Percentiles rank a stretch among this genome's conserved stretches.
Conservation (phyloP, 148 eudicot species). For the Vaccinium myrtillus region DNA sequence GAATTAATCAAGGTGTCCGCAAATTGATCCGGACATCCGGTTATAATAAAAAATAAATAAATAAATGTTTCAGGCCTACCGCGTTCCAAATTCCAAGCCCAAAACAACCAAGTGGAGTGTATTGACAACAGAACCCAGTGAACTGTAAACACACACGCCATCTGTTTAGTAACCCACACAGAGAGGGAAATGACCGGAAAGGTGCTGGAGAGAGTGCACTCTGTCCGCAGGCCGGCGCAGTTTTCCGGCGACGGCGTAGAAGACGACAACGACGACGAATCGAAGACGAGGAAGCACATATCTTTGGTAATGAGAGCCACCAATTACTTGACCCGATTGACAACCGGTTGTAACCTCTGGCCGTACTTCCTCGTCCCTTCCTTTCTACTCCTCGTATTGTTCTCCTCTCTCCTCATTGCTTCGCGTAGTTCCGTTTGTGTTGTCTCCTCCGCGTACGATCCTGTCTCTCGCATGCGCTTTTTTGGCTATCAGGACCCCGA, state of each 20-base stretch:
- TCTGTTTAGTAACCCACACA: too few species aligned
- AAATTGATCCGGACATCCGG: too few species aligned
- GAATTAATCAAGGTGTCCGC: too few species aligned
- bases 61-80: too few species aligned
- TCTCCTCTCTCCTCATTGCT: slow-evolving; percentile 42
- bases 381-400: slow-evolving; percentile 35
- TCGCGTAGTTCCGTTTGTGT: slow-evolving; percentile 63
- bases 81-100: too few species aligned
- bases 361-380: slow-evolving; percentile 39
- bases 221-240: slow-evolving; percentile 48
- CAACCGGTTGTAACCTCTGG: slow-evolving; percentile 37
- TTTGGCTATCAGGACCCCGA: slow-evolving; percentile 68
- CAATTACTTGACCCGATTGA: slow-evolving; percentile 53
- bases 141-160: too few species aligned
- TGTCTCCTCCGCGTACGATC: slow-evolving; percentile 39
- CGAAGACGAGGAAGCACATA: slow-evolving; percentile 63
- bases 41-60: too few species aligned
- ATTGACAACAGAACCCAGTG: too few species aligned
- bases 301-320: slow-evolving; percentile 42
- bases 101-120: too few species aligned
- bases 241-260: slow-evolving; percentile 20
- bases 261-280: slow-evolving; percentile 47
- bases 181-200: not conserved
- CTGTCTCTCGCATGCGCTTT: slow-evolving; percentile 49
- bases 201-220: slow-evolving; percentile 52